Evolutionary conservation across 306 rosid genomes (phyloP), one percentile per base, ranked within the genome.

Genomic region (Fragaria vesca): DNA sequence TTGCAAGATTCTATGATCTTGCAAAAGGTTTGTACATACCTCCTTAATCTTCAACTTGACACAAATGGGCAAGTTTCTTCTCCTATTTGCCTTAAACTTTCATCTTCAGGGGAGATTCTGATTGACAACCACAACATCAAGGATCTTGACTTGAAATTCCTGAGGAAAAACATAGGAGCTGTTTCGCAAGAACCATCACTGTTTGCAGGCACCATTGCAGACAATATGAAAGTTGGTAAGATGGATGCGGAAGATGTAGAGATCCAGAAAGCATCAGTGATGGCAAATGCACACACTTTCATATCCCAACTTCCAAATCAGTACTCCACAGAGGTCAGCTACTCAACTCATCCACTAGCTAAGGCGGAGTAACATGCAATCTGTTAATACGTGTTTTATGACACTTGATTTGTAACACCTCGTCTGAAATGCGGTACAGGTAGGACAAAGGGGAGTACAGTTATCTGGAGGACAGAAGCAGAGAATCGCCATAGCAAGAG

Each of bases 401-500:
- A n/a, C 51, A 47, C 17, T 47, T 12, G 36, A 20, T 17, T 52
- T 52, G 11, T 60, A 20, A 20, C 69, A 12, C 20, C 15, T 24
- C 26, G 51, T 36, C 15, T 60, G 42, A 26, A 34, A 28, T 66
- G 34, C n/a, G 12, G 13, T 65, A 24, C 81, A 93, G 97, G 96
- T 91, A 51, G 97, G 96, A 78, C 88, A 93, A 76, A 85, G 96
- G 80, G 98, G 98, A 5, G 82, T 91, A 61, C 98, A 93, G 85
- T 76, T 91, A 81, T 93, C 96, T 71, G 97, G 98, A 78, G 98
- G 97, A 5, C 98, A 93, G 81, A 93, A 93, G 82, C 97, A 93
- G 81, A 88, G 97, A 85, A 81, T 93, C 47, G 96, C 97, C 51
- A 91, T 93, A 73, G 96, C 98, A 65, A 88, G 97, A 88, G 97